phyloP scores from a whole-genome alignment of 1,139 yeast species.

The Geotrichum candidum region DNA sequence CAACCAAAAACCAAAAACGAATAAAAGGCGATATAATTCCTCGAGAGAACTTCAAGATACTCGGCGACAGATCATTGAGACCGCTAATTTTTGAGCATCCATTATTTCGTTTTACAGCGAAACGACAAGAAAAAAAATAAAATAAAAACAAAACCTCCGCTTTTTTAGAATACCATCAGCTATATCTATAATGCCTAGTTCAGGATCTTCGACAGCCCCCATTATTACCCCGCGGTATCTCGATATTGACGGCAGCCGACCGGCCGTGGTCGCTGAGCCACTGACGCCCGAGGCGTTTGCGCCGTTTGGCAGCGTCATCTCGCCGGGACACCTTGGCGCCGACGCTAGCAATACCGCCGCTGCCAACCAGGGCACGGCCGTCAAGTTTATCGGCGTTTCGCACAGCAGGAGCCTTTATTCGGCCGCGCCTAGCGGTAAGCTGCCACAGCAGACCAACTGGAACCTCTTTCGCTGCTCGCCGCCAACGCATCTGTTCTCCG shows the following conservation, averaged over 20 bases:
- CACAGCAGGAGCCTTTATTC: conserved; percentile 52
- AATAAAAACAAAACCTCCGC: not conserved
- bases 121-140: no score
- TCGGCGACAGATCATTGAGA: no score
- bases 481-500: conserved; percentile 53
- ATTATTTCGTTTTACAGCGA: no score
- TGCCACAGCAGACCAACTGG: conserved; percentile 57
- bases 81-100: no score
- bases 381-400: conserved; percentile 66
- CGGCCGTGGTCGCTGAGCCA: conserved; percentile 32
- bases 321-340: conserved; percentile 48
- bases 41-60: no score
- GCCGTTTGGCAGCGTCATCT: conserved; percentile 50
- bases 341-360: conserved; percentile 38
- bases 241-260: not conserved
- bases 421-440: conserved; percentile 43
- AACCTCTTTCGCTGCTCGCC: conserved; percentile 79
- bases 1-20: not conserved
- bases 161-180: not conserved
- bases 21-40: no score
- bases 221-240: not conserved
- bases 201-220: not conserved
- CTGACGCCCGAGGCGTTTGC: conserved; percentile 47
- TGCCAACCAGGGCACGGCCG: conserved; percentile 94
- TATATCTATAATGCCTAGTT: not conserved